These are phyloP conservation scores for Yarrowia keelungensis DNA, from an alignment of 805 yeast species.

Conservation along the genomic window DNA sequence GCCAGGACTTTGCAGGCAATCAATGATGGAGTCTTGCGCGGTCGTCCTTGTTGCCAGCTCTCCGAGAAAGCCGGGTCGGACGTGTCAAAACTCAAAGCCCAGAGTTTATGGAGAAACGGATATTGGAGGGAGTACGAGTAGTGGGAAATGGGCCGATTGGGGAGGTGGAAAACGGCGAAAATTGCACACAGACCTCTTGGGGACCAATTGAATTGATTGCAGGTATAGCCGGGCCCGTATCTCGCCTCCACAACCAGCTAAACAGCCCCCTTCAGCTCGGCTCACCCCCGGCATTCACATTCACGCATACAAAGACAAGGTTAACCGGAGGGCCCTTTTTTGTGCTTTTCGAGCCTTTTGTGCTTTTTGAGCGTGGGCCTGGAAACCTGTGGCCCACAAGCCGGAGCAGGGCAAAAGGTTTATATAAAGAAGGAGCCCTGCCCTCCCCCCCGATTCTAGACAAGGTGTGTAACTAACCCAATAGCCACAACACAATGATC, in stretches of 20 bases:
- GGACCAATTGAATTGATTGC: too few species aligned
- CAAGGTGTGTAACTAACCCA: constrained; percentile 22
- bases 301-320: constrained; percentile 39
- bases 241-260: not conserved
- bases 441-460: not conserved
- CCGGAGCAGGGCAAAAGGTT: too few species aligned
- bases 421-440: constrained; percentile 14
- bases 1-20: constrained; percentile 34
- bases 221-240: too few species aligned
- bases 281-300: constrained; percentile 39
- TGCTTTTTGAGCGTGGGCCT: too few species aligned
- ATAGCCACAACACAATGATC: constrained; percentile 27
- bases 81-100: constrained; percentile 20
- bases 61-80: constrained; percentile 39
- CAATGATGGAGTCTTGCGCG: not conserved
- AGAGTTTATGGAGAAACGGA: constrained; percentile 37
- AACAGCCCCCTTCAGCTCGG: not conserved
- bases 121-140: constrained; percentile 14
- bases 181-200: too few species aligned
- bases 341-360: not conserved
- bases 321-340: constrained; percentile 27
- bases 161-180: not conserved
- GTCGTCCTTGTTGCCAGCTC: constrained; percentile 1
- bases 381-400: too few species aligned
- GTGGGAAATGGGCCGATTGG: not conserved